Conservation (phyloP, 306 rosid genomes). For the Crotalaria pallida region DNA sequence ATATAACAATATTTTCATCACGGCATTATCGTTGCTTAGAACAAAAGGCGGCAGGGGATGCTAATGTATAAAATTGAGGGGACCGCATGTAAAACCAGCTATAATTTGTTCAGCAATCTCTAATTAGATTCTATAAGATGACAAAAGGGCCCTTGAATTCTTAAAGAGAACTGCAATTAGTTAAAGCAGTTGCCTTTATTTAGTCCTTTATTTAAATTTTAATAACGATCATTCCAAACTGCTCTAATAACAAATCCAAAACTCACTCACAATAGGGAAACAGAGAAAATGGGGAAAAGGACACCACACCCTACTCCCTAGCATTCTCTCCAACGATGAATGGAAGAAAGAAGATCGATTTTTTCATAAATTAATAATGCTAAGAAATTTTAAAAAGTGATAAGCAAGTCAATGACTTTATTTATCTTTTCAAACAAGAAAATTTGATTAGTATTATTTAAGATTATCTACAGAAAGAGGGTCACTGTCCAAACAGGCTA, state of each 20-base stretch:
- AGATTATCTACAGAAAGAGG: constrained; percentile 25
- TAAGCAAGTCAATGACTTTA: constrained; percentile 36
- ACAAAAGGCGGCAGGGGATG: constrained; percentile 20
- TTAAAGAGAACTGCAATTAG: constrained; percentile 6
- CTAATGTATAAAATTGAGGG: constrained; percentile 33
- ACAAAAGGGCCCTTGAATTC: constrained; percentile 9
- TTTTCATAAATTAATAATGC: background rate
- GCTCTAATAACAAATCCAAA: constrained; percentile 11
- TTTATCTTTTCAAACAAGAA: constrained; percentile 27
- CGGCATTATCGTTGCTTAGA: background rate
- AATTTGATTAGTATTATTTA: constrained; percentile 9
- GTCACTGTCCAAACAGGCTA: constrained; percentile 22
- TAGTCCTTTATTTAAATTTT: constrained; percentile 8
- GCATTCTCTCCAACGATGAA: constrained; percentile 33
- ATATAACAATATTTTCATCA: background rate
- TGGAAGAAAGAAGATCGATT: constrained; percentile 17
- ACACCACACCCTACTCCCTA: constrained; percentile 11
- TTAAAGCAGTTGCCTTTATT: constrained; percentile 21
- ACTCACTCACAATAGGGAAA: background rate
- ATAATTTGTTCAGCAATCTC: constrained; percentile 21
- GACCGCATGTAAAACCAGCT: constrained; percentile 22
- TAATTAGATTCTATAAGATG: constrained; percentile 37
- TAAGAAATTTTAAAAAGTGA: background rate
- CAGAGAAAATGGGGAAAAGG: constrained; percentile 6
- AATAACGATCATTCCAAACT: constrained; percentile 23